Conservation (phyloP, 805 yeast species). For the Teunomyces aglyptinius region DNA sequence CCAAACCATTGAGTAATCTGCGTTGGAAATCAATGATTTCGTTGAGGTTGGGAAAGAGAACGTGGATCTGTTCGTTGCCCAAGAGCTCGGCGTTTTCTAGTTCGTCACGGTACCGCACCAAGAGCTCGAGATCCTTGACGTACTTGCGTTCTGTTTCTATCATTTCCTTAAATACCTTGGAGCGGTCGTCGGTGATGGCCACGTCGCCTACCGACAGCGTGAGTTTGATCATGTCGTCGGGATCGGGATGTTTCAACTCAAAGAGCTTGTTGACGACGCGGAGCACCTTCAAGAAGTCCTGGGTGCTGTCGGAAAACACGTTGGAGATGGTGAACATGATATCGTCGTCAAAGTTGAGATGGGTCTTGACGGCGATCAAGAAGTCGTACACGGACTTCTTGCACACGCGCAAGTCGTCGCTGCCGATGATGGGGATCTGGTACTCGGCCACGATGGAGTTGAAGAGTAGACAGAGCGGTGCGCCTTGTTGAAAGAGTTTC, state of each 20-base stretch:
- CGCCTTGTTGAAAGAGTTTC: slow-evolving; percentile 86
- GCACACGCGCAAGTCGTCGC: slow-evolving; percentile 80
- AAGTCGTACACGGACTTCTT: slow-evolving; percentile 90
- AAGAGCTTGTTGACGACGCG: slow-evolving; percentile 65
- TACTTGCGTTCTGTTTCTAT: slow-evolving; percentile 89
- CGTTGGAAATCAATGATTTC: slow-evolving; percentile 91
- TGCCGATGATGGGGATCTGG: slow-evolving; percentile 60
- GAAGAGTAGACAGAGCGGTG: slow-evolving; percentile 83
- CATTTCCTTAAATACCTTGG: slow-evolving; percentile 80
- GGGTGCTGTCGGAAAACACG: slow-evolving; percentile 79
- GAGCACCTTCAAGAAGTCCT: slow-evolving; percentile 72
- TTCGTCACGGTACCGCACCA: slow-evolving; percentile 66
- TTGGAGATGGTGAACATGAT: slow-evolving; percentile 86
- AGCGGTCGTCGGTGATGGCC: slow-evolving; percentile 52
- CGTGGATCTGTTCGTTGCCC: slow-evolving; percentile 75
- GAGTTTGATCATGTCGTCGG: slow-evolving; percentile 4
- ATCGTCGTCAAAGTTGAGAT: slow-evolving; percentile 72
- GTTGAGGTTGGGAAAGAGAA: slow-evolving; percentile 78
- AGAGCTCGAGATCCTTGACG: slow-evolving; percentile 83
- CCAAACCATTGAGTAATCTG: slow-evolving; percentile 81
- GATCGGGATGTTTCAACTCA: slow-evolving; percentile 9
- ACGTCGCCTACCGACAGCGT: slow-evolving; percentile 18
- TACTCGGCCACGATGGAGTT: slow-evolving; percentile 58
- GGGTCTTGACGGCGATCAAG: slow-evolving; percentile 77
- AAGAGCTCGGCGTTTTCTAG: slow-evolving; percentile 63